Evolutionary conservation across 257 asterid species (phyloP).

Genomic region (Datura wrightii): DNA sequence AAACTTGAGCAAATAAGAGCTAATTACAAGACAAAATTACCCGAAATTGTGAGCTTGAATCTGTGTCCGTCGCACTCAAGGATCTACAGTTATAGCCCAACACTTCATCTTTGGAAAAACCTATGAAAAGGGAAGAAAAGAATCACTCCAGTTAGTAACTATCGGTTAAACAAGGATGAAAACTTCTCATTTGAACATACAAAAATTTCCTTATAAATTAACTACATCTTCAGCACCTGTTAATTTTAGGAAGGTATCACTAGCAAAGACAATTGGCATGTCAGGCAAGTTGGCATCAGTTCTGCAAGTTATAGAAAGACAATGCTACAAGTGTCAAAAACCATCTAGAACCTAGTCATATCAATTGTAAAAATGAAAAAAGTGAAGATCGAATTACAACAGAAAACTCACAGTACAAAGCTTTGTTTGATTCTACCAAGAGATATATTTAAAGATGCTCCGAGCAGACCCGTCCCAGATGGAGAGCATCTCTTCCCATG

Average conservation of each 20-base stretch:
- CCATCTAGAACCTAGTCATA: background rate
- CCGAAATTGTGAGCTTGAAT: slow-evolving; percentile 40
- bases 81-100: slow-evolving; percentile 85
- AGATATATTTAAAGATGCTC: slow-evolving; percentile 70
- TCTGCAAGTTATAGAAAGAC: slow-evolving; percentile 47
- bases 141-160: background rate
- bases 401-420: slow-evolving; percentile 98
- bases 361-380: slow-evolving; percentile 31
- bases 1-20: background rate
- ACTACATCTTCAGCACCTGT: slow-evolving; percentile 56
- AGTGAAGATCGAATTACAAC: background rate
- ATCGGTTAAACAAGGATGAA: background rate
- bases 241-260: slow-evolving; percentile 77
- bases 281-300: slow-evolving; percentile 74
- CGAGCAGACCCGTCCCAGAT: slow-evolving; percentile 48
- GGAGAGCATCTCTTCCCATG: slow-evolving; percentile 60
- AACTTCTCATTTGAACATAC: background rate
- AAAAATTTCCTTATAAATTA: background rate
- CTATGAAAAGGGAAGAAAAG: slow-evolving; percentile 42
- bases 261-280: slow-evolving; percentile 91
- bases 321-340: slow-evolving; percentile 19
- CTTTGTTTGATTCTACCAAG: slow-evolving; percentile 99
- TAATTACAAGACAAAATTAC: slow-evolving; percentile 29
- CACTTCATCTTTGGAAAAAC: slow-evolving; percentile 80
- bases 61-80: slow-evolving; percentile 65